Evolutionary conservation across 345 rosid species (phyloP).

Genomic region (Eucalyptus tenuipes): DNA sequence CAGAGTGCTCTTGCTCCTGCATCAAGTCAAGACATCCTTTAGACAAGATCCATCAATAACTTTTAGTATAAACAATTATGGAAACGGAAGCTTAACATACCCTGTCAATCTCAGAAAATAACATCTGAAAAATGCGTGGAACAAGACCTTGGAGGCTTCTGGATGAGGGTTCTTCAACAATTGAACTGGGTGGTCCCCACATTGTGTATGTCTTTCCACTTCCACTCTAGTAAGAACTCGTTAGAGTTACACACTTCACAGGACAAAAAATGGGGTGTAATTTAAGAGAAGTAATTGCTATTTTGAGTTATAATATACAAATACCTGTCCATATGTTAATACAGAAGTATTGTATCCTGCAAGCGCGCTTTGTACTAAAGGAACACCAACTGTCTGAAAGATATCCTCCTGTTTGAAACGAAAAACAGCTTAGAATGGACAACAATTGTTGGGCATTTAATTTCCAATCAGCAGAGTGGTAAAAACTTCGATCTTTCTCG

Average conservation of each 20-base stretch:
- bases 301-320: neutral
- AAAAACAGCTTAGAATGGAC: neutral
- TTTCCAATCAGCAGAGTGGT: neutral
- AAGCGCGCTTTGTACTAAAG: slow-evolving; percentile 68
- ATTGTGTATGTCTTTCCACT: slow-evolving; percentile 94
- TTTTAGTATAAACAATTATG: neutral
- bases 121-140: slow-evolving; percentile 75
- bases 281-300: neutral
- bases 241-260: neutral
- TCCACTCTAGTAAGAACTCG: slow-evolving; percentile 50
- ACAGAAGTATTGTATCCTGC: slow-evolving; percentile 82
- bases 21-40: neutral
- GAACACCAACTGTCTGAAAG: slow-evolving; percentile 67
- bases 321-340: slow-evolving; percentile 92
- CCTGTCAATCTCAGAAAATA: slow-evolving; percentile 66
- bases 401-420: slow-evolving; percentile 47
- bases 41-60: neutral
- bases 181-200: slow-evolving; percentile 98
- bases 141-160: slow-evolving; percentile 73
- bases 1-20: slow-evolving; percentile 61
- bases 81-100: slow-evolving; percentile 26
- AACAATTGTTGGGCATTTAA: neutral
- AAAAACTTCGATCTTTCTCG: neutral
- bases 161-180: slow-evolving; percentile 80
- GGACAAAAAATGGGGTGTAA: neutral